Evolutionary conservation across 305 asterid genomes (phyloP), one percentile per base, ranked within the genome.

Genomic region (Stenogyne calaminthoides): DNA sequence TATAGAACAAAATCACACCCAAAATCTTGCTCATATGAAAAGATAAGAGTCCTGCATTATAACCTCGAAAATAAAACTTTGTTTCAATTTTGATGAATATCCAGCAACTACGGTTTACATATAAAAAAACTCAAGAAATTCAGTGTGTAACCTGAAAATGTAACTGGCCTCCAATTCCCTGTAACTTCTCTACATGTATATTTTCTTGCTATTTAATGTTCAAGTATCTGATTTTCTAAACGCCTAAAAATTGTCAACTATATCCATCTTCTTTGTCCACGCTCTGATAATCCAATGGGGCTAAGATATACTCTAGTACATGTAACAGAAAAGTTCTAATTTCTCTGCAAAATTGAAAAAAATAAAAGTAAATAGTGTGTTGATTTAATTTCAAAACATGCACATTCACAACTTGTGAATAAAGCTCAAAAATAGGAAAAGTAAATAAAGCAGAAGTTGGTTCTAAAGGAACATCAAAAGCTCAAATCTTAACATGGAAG

Each of bases 331-430:
- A n/a, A 3, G 12, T 51, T 36, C 27, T 1, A 73, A 9, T 20
- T 8, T 2, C 74, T 59, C 79, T 75, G 74, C 64, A 34, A 47
- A n/a, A 34, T 58, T 5, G 2, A 25, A 25, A 51, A 51, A 29
- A 10, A 9, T 39, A 39, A 1, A 7, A 9, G 44, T 39, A 15
- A 11, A 10, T 22, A 3, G 14, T 62, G 15, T 40, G 9, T 59
- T 15, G 19, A 40, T 64, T 63, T 18, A 63, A 8, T 40, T 62
- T 15, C 47, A 36, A 62, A 34, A 12, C 1, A 47, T 14, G 55
- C 6, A 47, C 18, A 47, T 47, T n/a, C 1, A 44, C n/a, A 5
- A 14, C 15, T 10, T 7, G 16, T 44, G 42, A 37, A 7, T 37
- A 40, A n/a, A 47, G 19, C 19, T n/a, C 9, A 14, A 47, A 47